Conservation (phyloP, 208 protist species). For the Acanthamoeba healyi region DNA sequence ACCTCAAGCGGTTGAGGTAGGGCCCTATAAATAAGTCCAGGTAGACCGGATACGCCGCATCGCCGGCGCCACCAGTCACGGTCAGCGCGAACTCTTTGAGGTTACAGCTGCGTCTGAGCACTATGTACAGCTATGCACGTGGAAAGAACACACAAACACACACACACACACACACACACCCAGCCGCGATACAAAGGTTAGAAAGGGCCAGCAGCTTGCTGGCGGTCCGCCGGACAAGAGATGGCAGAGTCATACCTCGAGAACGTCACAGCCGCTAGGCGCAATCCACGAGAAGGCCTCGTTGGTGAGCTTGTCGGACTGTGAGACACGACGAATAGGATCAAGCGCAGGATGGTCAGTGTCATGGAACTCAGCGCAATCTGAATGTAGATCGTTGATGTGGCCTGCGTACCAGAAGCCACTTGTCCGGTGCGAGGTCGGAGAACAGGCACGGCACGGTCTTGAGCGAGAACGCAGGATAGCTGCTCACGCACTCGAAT, state of each 20-base stretch:
- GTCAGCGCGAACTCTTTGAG: conserved; percentile 72
- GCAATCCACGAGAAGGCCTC: conserved; percentile 53
- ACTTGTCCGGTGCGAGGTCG: conserved; percentile 9
- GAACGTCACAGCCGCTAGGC: conserved; percentile 32
- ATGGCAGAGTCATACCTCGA: conserved; percentile 46
- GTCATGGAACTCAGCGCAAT: too few species aligned
- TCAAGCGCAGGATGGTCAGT: too few species aligned
- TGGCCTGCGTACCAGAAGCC: conserved; percentile 28
- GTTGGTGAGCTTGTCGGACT: conserved; percentile 11
- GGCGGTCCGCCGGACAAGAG: too few species aligned
- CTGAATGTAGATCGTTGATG: too few species aligned
- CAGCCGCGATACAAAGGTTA: not conserved
- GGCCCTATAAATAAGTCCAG: conserved; percentile 53
- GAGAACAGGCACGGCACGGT: conserved; percentile 61
- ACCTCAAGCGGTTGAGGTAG: conserved; percentile 61
- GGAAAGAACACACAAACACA: not conserved
- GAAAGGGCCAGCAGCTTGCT: too few species aligned
- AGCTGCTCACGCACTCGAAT: conserved; percentile 61
- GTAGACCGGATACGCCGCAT: conserved; percentile 59
- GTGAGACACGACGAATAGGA: not conserved
- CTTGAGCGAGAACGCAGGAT: conserved; percentile 47
- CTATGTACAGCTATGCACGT: conserved; percentile 59
- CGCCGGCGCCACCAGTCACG: conserved; percentile 55
- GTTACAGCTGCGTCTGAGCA: conserved; percentile 36
- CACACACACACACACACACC: too few species aligned